These are phyloP conservation scores for Polytrichum commune DNA, from an alignment of 225 moss, liverwort and hornwort species.

Conservation along the genomic window DNA sequence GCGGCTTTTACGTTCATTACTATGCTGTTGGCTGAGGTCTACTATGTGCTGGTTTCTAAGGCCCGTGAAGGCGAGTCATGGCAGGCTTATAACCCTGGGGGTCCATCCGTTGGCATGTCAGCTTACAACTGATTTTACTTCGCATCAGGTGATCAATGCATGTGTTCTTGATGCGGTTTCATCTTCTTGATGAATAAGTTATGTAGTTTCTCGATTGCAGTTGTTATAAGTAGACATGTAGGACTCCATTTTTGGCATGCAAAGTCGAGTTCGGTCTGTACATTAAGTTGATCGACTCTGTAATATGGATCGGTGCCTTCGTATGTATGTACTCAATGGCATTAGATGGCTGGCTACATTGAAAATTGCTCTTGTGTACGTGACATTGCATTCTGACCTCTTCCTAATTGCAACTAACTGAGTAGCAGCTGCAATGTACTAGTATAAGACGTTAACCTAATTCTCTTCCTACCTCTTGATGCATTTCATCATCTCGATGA, in stretches of 20 bases:
- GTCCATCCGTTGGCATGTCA: constrained; percentile 47
- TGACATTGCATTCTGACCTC: too few species aligned
- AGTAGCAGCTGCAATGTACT: too few species aligned
- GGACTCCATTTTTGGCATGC: neutral
- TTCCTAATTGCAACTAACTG: too few species aligned
- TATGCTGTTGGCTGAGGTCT: constrained; percentile 30
- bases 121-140: constrained; percentile 20
- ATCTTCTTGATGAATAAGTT: neutral
- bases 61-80: constrained; percentile 20
- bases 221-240: neutral
- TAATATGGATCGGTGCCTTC: too few species aligned
- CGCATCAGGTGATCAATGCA: neutral
- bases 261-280: too few species aligned
- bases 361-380: too few species aligned
- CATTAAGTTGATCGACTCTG: too few species aligned
- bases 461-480: neutral
- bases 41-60: constrained; percentile 38
- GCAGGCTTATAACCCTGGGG: constrained; percentile 33
- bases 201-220: neutral
- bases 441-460: too few species aligned
- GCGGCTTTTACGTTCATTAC: constrained; percentile 53
- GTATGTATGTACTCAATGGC: too few species aligned
- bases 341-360: too few species aligned
- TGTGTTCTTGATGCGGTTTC: neutral
- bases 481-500: neutral